Evolutionary conservation across 2,329 filamentous ascomycete species (phyloP).

Genomic region (Orbilia oligospora): DNA sequence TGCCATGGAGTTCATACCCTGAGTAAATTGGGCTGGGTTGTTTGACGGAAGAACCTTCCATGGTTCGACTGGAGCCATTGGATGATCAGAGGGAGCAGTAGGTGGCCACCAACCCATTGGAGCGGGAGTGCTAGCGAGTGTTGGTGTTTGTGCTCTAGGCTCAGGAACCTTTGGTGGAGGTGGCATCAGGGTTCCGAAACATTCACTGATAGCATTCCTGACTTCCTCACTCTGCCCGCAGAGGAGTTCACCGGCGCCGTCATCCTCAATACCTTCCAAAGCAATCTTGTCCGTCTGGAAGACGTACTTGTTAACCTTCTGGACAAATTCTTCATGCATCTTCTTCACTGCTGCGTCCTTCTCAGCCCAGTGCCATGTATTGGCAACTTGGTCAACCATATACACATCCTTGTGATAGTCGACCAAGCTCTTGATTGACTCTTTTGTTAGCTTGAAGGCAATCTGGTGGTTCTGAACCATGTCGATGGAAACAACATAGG

Average conservation of each 20-base stretch:
- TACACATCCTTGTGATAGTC: constrained; percentile 97
- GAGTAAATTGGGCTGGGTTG: constrained; percentile 59
- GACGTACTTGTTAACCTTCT: constrained; percentile 97
- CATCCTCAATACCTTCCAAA: constrained; percentile 95
- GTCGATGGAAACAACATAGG: constrained; percentile 98
- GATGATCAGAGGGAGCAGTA: constrained; percentile 69
- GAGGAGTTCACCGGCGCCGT: constrained; percentile 92
- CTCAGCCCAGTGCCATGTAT: constrained; percentile 93
- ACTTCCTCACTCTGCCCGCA: constrained; percentile 93
- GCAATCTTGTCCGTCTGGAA: constrained; percentile 90
- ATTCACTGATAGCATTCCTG: constrained; percentile 84
- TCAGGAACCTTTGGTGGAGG: constrained; percentile 90
- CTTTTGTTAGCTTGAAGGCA: constrained; percentile 94
- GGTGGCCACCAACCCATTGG: constrained; percentile 86
- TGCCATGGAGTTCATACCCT: constrained; percentile 62
- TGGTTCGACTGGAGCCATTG: constrained; percentile 77
- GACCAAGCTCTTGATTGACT: constrained; percentile 92
- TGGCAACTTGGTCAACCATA: constrained; percentile 88
- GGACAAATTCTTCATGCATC: constrained; percentile 94
- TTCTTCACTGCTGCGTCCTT: constrained; percentile 98
- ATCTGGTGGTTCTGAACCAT: constrained; percentile 98
- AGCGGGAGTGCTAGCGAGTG: constrained; percentile 85
- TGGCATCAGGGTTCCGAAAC: constrained; percentile 89
- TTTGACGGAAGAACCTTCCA: constrained; percentile 93
- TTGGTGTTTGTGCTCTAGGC: constrained; percentile 78